Base-by-base conservation (phyloP, 345 rosid species). In the Pugionium dolabratum region DNA sequence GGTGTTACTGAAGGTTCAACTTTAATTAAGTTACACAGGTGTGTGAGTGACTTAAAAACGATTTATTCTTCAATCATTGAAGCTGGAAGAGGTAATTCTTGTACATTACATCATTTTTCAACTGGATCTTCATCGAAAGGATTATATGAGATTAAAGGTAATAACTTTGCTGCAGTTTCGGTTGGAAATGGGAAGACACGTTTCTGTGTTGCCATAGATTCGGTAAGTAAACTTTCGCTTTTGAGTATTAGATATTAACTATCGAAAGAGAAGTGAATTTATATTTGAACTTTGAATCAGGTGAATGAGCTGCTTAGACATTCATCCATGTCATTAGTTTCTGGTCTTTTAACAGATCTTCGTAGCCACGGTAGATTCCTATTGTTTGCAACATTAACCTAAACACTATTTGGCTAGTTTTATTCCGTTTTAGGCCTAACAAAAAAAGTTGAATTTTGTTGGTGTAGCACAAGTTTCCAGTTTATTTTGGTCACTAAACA, bases 191-290 rank as follows among this genome's bases (percentile, higher is more conserved):
- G 83, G 68, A 85, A 85, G 66, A 78, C 52, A 45, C 82, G 75
- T 71, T 88, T 94, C 69, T 83, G 79, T 37, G 77, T 88, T 73
- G 99, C 95, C 43, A 75, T 94, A 50, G 97, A 90, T 72, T 88
- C 85, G 76, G 96, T 94, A 85, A 80, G 71, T 32, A 56, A 45
- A 28, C 67, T 46, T 61, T 32, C 1, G 1, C n/a, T 49, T 32
- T 28, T 43, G 9, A 10, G 48, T n/a, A 42, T 49, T 58, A 2
- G 48, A 52, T 1, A 39, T 41, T 10, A 10, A 2, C 2, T 51
- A 35, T 46, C 0, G 34, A 33, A 55, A 10, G 8, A 56, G 32
- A 42, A 41, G 9, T 78, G 57, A 59, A 32, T 47, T 31, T n/a
- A 37, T 69, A 6, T 68, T 47, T 11, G 11, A 37, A 69, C 56